These are phyloP conservation scores for Monilinia laxa DNA, from an alignment of 2,329 filamentous ascomycete species.

Conservation along the genomic window DNA sequence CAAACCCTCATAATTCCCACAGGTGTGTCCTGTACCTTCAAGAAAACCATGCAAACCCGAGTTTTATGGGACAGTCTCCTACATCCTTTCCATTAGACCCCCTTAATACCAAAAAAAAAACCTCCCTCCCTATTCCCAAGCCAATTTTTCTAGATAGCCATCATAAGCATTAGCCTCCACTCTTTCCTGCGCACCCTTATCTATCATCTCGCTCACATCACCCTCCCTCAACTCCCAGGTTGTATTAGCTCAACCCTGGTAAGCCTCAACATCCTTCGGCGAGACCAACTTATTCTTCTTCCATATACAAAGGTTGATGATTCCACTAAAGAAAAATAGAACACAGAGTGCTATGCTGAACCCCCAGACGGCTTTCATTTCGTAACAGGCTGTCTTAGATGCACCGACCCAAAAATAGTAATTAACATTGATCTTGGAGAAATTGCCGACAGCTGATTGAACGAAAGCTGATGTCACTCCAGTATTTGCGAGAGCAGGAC, in stretches of 20 bases:
- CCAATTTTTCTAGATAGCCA: too few relatives aligned
- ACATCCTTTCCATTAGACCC: neutral
- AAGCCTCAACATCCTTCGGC: constrained; percentile 31
- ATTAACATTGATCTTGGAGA: constrained; percentile 45
- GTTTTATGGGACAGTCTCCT: neutral
- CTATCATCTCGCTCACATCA: neutral
- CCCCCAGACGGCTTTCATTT: constrained; percentile 87
- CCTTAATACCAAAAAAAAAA: neutral
- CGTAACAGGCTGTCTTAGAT: constrained; percentile 67
- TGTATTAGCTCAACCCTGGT: neutral
- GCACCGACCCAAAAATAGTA: constrained; percentile 52
- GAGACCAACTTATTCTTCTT: constrained; percentile 29
- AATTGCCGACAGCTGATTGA: constrained; percentile 45
- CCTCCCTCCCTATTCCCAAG: neutral
- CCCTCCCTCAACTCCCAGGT: neutral
- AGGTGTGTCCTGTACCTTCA: neutral
- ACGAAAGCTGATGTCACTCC: constrained; percentile 49
- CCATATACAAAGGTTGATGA: constrained; percentile 62
- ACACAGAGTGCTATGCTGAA: constrained; percentile 76
- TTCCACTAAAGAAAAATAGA: constrained; percentile 63
- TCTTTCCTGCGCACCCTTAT: neutral
- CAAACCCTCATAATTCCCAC: neutral
- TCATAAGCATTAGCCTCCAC: too few relatives aligned
- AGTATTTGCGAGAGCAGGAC: constrained; percentile 51
- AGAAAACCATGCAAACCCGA: neutral